Evolutionary conservation across 352 stramenopile genomes (phyloP), one percentile per base, ranked within the genome.

Genomic region (Globisporangium ultimum): DNA sequence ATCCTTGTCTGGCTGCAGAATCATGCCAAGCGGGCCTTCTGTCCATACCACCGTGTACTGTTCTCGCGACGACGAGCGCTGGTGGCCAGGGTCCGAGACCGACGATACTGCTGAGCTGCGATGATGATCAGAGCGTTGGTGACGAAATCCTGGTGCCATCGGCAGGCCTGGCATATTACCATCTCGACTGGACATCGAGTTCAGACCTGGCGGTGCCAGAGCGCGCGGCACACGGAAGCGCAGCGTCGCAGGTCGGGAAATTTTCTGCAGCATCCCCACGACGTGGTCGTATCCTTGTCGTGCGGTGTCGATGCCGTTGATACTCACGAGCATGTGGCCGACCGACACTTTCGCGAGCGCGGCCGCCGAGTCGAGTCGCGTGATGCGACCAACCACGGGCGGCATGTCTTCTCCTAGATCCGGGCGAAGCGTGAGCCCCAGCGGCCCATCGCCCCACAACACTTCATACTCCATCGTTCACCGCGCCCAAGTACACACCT

Each of bases 31-130:
- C 20, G 84, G 84, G 2, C 86, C 86, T 55, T 95, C 86, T 0
- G 76, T 90, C 86, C 86, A 95, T 54, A 93, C 86, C 15, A 95
- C 78, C 43, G 84, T 91, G 72, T 95, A 95, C 74, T 91, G 81
- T 60, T 95, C 86, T 40, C 82, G 75, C 67, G 78, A 78, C 8
- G 68, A 67, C 8, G 71, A 63, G 43, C 73, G 59, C 22, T 69
- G 59, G 12, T 69, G 68, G 42, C 58, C 59, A 0, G 71, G 64
- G 47, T 86, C 63, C 12, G 72, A 82, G 60, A 66, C 79, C 34
- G 74, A 72, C 18, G 72, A 83, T 3, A 70, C 47, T 12, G 53
- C 63, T 14, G 70, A 76, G 18, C 64, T 56, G 7, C 67, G 65
- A 51, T 65, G 65, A 51, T 65, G 56, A 60, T 8, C 57, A 61